These are phyloP conservation scores for Leccinum olivaceopallidum DNA, from an alignment of 768 basidiomycete species.

Conservation along the genomic window DNA sequence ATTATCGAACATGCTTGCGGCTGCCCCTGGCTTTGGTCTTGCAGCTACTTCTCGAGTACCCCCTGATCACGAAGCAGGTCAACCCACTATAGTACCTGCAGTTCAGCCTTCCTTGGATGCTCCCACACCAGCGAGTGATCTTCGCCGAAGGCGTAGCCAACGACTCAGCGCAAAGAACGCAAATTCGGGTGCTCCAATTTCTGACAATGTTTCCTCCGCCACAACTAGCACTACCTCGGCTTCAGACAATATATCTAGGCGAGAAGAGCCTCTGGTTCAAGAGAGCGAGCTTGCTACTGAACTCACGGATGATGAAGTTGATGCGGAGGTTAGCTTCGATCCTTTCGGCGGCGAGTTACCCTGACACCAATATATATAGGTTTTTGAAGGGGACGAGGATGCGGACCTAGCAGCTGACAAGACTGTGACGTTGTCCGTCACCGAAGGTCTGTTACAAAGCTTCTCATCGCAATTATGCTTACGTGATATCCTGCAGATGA, in stretches of 20 bases:
- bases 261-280: conserved; percentile 54
- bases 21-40: conserved; percentile 69
- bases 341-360: not conserved
- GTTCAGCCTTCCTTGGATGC: conserved; percentile 33
- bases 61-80: conserved; percentile 35
- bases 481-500: conserved; percentile 59
- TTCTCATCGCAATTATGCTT: conserved; percentile 3
- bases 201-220: conserved; percentile 16
- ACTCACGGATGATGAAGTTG: conserved; percentile 83
- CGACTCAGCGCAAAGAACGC: conserved; percentile 74
- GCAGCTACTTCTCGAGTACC: conserved; percentile 42
- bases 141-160: conserved; percentile 76
- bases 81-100: conserved; percentile 28
- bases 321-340: conserved; percentile 56
- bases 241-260: conserved; percentile 27
- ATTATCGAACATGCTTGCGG: conserved; percentile 83
- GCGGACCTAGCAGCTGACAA: conserved; percentile 74
- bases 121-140: conserved; percentile 38
- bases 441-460: conserved; percentile 56
- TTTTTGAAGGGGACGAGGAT: conserved; percentile 87
- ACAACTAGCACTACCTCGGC: conserved; percentile 30
- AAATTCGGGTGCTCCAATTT: conserved; percentile 14
- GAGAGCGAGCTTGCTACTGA: conserved; percentile 71
- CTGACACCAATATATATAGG: conserved; percentile 37
- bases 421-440: conserved; percentile 82